phyloP scores from a whole-genome alignment of 1,139 yeast species.

The Arxiozyma bovina region DNA sequence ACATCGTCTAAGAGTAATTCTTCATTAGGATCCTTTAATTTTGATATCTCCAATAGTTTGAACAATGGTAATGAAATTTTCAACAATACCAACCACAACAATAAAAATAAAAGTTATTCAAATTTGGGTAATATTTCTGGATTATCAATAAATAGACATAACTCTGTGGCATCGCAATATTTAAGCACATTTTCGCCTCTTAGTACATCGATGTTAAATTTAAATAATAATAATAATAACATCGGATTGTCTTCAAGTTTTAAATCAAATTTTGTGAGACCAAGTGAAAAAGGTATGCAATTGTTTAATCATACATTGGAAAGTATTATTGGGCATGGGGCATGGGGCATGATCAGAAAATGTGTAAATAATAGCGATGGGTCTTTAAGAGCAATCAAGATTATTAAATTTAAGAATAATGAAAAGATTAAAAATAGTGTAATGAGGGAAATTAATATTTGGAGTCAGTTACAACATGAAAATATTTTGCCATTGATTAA shows the following conservation, averaged over 20 bases:
- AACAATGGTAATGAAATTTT: background rate
- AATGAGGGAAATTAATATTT: conserved; percentile 60
- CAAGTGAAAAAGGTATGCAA: conserved; percentile 53
- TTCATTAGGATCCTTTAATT: conserved; percentile 12
- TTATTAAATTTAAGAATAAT: conserved; percentile 48
- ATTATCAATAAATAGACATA: conserved; percentile 16
- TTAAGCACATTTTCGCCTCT: conserved; percentile 34
- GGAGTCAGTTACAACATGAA: conserved; percentile 58
- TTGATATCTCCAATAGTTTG: background rate
- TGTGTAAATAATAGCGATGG: conserved; percentile 42
- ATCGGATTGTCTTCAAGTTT: background rate
- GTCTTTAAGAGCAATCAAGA: conserved; percentile 60
- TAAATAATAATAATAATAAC: conserved; percentile 1
- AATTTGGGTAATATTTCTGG: background rate
- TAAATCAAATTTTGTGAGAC: conserved; percentile 9
- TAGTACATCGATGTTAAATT: background rate
- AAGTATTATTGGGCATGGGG: conserved; percentile 79
- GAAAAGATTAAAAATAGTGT: conserved; percentile 43
- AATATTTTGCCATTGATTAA: conserved; percentile 55
- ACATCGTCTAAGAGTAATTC: conserved; percentile 22
- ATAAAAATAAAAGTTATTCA: background rate
- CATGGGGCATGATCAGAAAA: conserved; percentile 86
- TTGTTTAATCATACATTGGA: conserved; percentile 59
- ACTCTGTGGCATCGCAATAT: conserved; percentile 36
- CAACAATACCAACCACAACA: background rate